phyloP scores from a whole-genome alignment of 2,329 filamentous ascomycete genomes.

The Fulvia fulva region DNA sequence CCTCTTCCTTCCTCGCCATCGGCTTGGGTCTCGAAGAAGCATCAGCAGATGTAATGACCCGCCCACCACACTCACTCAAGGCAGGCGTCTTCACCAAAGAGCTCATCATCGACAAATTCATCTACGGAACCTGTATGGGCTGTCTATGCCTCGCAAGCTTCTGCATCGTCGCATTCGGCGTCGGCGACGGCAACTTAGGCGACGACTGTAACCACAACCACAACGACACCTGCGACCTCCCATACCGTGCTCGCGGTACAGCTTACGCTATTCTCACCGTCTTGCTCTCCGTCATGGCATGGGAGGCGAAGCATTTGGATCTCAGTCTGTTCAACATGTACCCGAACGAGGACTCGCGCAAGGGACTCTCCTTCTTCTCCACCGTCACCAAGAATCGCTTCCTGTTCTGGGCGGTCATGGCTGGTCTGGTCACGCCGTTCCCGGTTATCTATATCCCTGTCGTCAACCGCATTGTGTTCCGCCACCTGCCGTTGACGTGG shows the following conservation, averaged over 20 bases:
- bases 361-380: slow-evolving; percentile 34
- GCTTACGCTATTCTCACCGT: slow-evolving; percentile 45
- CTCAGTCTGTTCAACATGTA: slow-evolving; percentile 46
- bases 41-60: slow-evolving; percentile 44
- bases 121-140: slow-evolving; percentile 47
- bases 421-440: slow-evolving; percentile 42
- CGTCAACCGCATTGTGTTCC: slow-evolving; percentile 45
- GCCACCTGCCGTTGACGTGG: slow-evolving; percentile 42
- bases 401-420: slow-evolving; percentile 41
- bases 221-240: slow-evolving; percentile 40
- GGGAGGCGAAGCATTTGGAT: slow-evolving; percentile 47
- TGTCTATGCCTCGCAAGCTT: slow-evolving; percentile 43
- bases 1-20: slow-evolving; percentile 46
- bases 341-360: slow-evolving; percentile 29
- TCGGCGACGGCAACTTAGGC: slow-evolving; percentile 41
- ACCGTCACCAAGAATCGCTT: slow-evolving; percentile 37
- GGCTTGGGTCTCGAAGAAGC: slow-evolving; percentile 46
- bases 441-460: slow-evolving; percentile 45
- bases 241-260: slow-evolving; percentile 44
- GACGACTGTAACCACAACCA: slow-evolving; percentile 43
- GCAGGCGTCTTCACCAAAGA: slow-evolving; percentile 45
- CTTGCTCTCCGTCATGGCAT: slow-evolving; percentile 44
- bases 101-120: slow-evolving; percentile 46
- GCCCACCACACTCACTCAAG: slow-evolving; percentile 42
- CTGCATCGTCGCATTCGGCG: slow-evolving; percentile 43